Evolutionary conservation across 208 protist genomes (phyloP).

Genomic region (Leishmania mexicana): DNA sequence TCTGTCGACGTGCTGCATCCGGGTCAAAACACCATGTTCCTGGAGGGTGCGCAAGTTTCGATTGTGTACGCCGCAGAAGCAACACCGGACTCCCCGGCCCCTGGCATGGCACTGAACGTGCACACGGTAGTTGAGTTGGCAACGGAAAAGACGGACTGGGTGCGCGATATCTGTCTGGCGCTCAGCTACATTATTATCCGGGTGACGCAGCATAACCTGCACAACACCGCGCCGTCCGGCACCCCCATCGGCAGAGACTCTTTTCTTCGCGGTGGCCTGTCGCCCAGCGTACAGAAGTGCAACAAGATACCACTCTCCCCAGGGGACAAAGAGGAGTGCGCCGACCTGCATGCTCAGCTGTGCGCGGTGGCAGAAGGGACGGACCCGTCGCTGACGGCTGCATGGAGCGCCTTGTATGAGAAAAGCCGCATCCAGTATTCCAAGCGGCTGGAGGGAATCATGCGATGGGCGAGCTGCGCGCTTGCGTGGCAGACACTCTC

Average conservation of each 20-base stretch:
- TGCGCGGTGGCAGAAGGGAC: conserved; percentile 27
- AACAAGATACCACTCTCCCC: conserved; percentile 7
- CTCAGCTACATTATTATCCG: conserved; percentile 67
- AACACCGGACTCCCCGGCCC: conserved; percentile 11
- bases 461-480: conserved; percentile 49
- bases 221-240: conserved; percentile 27
- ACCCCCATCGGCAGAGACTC: conserved; percentile 15
- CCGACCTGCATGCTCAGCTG: conserved; percentile 28
- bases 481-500: conserved; percentile 48
- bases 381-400: conserved; percentile 8
- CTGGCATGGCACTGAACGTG: conserved; percentile 26
- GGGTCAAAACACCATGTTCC: conserved; percentile 14
- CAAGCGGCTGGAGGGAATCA: conserved; percentile 33
- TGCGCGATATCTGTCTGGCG: conserved; percentile 69
- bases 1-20: conserved; percentile 24
- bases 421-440: conserved; percentile 40
- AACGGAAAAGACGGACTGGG: conserved; percentile 68
- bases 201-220: conserved; percentile 38
- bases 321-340: conserved; percentile 30
- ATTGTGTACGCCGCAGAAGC: conserved; percentile 25
- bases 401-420: conserved; percentile 35
- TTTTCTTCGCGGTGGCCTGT: conserved; percentile 35
- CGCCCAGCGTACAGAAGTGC: conserved; percentile 18
- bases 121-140: conserved; percentile 50
- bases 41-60: conserved; percentile 26